Conservation (phyloP, 306 rosid genomes). For the Sindora glabra region DNA sequence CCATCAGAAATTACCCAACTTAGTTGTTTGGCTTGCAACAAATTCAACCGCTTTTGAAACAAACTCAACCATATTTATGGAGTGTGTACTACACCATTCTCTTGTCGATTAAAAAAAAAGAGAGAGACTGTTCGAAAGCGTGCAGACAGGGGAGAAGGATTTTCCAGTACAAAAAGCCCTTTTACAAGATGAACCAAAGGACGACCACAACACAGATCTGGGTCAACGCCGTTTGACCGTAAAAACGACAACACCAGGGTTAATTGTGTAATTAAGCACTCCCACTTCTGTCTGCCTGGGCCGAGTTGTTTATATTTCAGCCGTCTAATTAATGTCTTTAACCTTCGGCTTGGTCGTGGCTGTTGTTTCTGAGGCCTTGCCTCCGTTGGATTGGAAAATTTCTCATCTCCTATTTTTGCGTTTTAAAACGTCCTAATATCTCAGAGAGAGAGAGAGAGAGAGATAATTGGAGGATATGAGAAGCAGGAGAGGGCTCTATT, state of each 20-base stretch:
- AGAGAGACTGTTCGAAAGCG: constrained; percentile 32
- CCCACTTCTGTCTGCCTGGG: background rate
- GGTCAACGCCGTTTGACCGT: constrained; percentile 64
- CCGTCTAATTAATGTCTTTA: background rate
- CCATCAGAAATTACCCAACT: no score
- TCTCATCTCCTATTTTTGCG: background rate
- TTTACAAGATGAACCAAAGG: constrained; percentile 7
- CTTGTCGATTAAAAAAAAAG: background rate
- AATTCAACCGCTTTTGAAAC: no score
- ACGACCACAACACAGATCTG: constrained; percentile 35
- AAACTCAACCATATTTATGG: background rate
- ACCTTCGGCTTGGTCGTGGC: constrained; percentile 41
- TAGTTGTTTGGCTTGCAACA: no score
- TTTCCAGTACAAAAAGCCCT: constrained; percentile 21
- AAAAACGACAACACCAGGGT: constrained; percentile 17
- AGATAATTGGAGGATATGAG: constrained; percentile 31
- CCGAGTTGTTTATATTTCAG: background rate
- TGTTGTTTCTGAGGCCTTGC: constrained; percentile 20
- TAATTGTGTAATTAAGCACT: constrained; percentile 10
- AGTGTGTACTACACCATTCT: no score
- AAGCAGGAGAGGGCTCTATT: constrained; percentile 53
- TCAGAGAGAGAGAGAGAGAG: background rate
- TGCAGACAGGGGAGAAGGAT: constrained; percentile 31
- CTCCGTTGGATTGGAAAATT: no score
- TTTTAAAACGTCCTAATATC: constrained; percentile 16